phyloP scores from a whole-genome alignment of 75 land plant species.

The Selaginella moellendorffii region DNA sequence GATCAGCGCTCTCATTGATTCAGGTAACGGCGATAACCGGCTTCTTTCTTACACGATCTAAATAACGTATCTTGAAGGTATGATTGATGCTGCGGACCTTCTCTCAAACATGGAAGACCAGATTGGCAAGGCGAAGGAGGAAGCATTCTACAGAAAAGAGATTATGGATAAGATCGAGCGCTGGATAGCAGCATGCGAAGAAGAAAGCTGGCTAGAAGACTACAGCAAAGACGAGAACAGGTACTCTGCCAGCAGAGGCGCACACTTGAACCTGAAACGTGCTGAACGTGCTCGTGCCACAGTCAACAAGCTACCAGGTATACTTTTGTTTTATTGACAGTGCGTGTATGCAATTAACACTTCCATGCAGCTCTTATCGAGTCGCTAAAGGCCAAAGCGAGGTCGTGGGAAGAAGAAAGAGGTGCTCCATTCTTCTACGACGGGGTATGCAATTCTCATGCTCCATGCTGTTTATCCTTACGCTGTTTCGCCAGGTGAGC shows the following conservation, averaged over 20 bases:
- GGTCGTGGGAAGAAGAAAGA: conserved; percentile 57
- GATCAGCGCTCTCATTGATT: conserved; percentile 7
- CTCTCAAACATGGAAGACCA: conserved; percentile 46
- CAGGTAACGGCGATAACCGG: not conserved
- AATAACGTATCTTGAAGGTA: conserved; percentile 21
- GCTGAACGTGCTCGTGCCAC: conserved; percentile 11
- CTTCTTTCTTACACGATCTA: not conserved
- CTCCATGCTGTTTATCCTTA: not conserved
- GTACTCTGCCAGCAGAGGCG: conserved; percentile 14
- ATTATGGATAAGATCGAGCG: conserved; percentile 57
- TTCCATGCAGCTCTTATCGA: conserved; percentile 44
- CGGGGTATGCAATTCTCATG: conserved; percentile 33
- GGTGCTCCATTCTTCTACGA: conserved; percentile 41
- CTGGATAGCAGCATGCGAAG: conserved; percentile 47
- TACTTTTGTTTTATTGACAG: not conserved
- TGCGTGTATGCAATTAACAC: conserved; percentile 1
- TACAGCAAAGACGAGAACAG: conserved; percentile 63
- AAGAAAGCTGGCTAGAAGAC: conserved; percentile 75
- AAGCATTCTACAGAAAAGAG: conserved; percentile 51
- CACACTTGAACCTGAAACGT: not conserved
- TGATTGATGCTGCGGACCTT: conserved; percentile 39
- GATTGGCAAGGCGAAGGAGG: conserved; percentile 43
- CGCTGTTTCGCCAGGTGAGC: conserved; percentile 18
- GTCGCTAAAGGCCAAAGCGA: conserved; percentile 32
- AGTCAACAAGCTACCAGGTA: not conserved